Conservation (phyloP, 495 filamentous ascomycete species). For the Venustampulla echinocandica region DNA sequence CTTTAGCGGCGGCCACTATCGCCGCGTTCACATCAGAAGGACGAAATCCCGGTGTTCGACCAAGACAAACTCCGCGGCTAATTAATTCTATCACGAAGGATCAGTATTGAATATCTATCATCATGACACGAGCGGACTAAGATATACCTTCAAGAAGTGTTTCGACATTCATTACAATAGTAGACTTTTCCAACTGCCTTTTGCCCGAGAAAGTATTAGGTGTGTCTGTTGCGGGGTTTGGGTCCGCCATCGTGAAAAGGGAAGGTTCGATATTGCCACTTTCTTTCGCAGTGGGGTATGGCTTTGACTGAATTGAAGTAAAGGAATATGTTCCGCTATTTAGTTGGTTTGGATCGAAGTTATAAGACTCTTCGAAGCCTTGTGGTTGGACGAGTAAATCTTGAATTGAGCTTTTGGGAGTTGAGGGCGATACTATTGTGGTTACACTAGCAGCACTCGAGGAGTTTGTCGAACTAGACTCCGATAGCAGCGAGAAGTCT, state of each 20-base stretch:
- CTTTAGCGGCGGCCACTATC: conserved; percentile 33
- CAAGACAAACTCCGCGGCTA: conserved; percentile 46
- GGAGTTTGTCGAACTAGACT: conserved; percentile 6
- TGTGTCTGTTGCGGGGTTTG: not conserved
- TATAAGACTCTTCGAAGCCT: not conserved
- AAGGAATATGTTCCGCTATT: conserved; percentile 12
- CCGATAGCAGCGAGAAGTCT: conserved; percentile 28
- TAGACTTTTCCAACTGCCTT: not conserved
- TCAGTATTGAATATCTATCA: too few species aligned
- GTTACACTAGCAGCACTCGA: conserved; percentile 4
- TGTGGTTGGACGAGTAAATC: not conserved
- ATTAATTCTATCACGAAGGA: conserved; percentile 33
- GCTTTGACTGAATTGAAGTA: conserved; percentile 3
- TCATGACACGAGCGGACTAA: too few species aligned
- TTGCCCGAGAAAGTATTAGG: not conserved
- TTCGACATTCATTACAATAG: conserved; percentile 18
- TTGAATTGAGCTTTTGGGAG: conserved; percentile 15
- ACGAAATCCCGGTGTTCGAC: conserved; percentile 51
- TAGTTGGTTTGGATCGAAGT: conserved; percentile 5
- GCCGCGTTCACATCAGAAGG: conserved; percentile 50
- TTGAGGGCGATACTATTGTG: conserved; percentile 12
- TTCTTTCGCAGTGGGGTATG: conserved; percentile 4
- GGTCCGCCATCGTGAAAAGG: conserved; percentile 5
- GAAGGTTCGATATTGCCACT: conserved; percentile 14
- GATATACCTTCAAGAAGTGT: conserved; percentile 17